Evolutionary conservation across 2,329 filamentous ascomycete species (phyloP).

Genomic region (Graphilbum sp.): DNA sequence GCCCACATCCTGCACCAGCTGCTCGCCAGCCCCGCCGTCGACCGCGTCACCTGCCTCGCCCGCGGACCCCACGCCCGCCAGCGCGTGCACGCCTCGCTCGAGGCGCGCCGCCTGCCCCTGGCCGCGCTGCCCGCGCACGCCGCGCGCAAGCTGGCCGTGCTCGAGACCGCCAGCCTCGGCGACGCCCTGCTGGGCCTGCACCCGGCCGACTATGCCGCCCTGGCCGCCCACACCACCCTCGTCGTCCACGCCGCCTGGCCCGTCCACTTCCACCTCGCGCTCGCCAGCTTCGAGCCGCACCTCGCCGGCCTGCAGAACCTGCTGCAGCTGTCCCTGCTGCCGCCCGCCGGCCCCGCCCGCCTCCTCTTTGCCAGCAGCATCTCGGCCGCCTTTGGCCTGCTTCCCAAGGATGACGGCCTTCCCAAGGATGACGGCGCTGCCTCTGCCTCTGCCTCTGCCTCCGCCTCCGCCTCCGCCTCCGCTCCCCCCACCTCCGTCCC

Average conservation of each 20-base stretch:
- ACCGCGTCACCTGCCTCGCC: conserved; percentile 17
- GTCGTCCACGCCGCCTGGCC: conserved; percentile 32
- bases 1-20: conserved; percentile 21
- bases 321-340: conserved; percentile 16
- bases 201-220: conserved; percentile 12
- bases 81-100: conserved; percentile 6
- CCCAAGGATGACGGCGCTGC: no score
- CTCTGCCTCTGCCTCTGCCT: no score
- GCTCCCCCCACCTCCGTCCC: conserved; percentile 5
- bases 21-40: conserved; percentile 18
- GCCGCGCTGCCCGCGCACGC: no score
- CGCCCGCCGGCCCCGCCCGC: conserved; percentile 2
- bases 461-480: no score
- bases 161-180: conserved; percentile 5
- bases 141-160: conserved; percentile 4
- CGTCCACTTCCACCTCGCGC: conserved; percentile 32
- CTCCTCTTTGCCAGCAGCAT: conserved; percentile 9
- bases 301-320: conserved; percentile 25
- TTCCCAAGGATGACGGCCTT: no score
- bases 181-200: conserved; percentile 18
- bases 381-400: conserved; percentile 5
- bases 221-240: conserved; percentile 18
- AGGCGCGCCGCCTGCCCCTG: conserved; percentile 2
- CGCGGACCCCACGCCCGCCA: conserved; percentile 4
- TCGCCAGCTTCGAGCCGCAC: conserved; percentile 27